Evolutionary conservation across 2,329 filamentous ascomycete genomes (phyloP).

Genomic region (Fusarium virguliforme): DNA sequence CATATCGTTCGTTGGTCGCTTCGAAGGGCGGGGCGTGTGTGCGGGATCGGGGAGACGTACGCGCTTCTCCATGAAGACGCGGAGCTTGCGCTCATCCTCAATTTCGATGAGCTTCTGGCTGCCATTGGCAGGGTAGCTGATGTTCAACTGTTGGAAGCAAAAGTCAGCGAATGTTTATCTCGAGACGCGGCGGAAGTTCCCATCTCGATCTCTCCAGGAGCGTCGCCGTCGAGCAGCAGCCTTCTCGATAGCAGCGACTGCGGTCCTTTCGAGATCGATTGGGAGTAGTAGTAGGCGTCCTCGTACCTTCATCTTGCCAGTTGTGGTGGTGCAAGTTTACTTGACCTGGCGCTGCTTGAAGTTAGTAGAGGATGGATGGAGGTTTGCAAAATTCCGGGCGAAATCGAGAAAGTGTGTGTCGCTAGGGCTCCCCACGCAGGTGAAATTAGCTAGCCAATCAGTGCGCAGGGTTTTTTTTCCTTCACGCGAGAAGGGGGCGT

Average conservation of each 20-base stretch:
- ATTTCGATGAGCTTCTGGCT: constrained; percentile 99
- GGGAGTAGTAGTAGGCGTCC: neutral
- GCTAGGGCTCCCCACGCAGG: constrained; percentile 58
- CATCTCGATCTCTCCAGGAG: neutral
- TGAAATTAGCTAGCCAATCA: constrained; percentile 55
- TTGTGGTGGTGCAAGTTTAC: constrained; percentile 62
- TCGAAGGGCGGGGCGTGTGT: constrained; percentile 33
- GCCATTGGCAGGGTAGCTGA: constrained; percentile 97
- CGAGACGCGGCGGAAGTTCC: constrained; percentile 11
- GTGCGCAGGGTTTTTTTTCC: constrained; percentile 15
- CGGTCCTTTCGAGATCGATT: constrained; percentile 14
- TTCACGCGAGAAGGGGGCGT: neutral
- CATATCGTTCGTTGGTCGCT: constrained; percentile 31
- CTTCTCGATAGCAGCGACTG: constrained; percentile 4
- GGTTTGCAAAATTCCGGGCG: constrained; percentile 55
- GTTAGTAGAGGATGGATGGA: constrained; percentile 56
- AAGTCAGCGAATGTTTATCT: constrained; percentile 54
- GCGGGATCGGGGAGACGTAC: constrained; percentile 67
- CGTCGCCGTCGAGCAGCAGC: constrained; percentile 5
- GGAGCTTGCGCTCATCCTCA: constrained; percentile 99
- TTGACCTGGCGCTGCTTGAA: constrained; percentile 62
- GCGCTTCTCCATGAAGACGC: constrained; percentile 98
- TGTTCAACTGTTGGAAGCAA: constrained; percentile 69
- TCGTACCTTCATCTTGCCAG: constrained; percentile 67
- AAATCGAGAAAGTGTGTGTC: constrained; percentile 61